Percentiles rank a stretch among this genome's conserved stretches.
These are phyloP conservation scores for Trifolium subterraneum DNA, from an alignment of 306 rosid genomes.

Conservation along the genomic window DNA sequence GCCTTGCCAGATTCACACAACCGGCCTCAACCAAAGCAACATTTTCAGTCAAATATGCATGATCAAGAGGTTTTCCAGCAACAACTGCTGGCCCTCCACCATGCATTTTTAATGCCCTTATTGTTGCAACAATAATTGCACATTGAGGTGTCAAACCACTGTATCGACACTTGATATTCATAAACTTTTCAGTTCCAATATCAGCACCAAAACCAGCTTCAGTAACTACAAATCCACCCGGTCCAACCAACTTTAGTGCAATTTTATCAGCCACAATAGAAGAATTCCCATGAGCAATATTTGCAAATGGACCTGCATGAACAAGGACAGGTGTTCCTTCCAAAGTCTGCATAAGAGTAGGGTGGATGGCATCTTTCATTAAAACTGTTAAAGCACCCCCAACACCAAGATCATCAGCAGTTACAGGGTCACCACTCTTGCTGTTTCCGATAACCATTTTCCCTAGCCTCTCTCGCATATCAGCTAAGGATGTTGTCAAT, in stretches of 20 bases:
- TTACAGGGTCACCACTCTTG: slow-evolving; percentile 85
- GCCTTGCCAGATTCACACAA: slow-evolving; percentile 87
- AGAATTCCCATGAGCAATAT: slow-evolving; percentile 97
- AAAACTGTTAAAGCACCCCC: slow-evolving; percentile 97
- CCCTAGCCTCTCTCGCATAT: slow-evolving; percentile 97
- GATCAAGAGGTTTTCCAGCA: slow-evolving; percentile 95
- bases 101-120: slow-evolving; percentile 95
- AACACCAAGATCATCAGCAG: slow-evolving; percentile 95
- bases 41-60: slow-evolving; percentile 83
- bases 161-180: slow-evolving; percentile 94
- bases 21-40: slow-evolving; percentile 88
- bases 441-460: slow-evolving; percentile 97
- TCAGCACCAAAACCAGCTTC: slow-evolving; percentile 99
- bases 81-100: slow-evolving; percentile 96
- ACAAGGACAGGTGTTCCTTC: slow-evolving; percentile 99
- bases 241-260: slow-evolving; percentile 92
- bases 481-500: slow-evolving; percentile 83
- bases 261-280: slow-evolving; percentile 98
- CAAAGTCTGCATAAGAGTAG: slow-evolving; percentile 98
- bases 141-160: slow-evolving; percentile 96
- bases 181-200: slow-evolving; percentile 93
- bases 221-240: slow-evolving; percentile 96
- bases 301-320: slow-evolving; percentile 98
- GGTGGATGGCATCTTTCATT: slow-evolving; percentile 97
- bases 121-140: slow-evolving; percentile 89